Base-by-base conservation (phyloP, 2,329 filamentous ascomycete species). In the Cercospora sesami region DNA sequence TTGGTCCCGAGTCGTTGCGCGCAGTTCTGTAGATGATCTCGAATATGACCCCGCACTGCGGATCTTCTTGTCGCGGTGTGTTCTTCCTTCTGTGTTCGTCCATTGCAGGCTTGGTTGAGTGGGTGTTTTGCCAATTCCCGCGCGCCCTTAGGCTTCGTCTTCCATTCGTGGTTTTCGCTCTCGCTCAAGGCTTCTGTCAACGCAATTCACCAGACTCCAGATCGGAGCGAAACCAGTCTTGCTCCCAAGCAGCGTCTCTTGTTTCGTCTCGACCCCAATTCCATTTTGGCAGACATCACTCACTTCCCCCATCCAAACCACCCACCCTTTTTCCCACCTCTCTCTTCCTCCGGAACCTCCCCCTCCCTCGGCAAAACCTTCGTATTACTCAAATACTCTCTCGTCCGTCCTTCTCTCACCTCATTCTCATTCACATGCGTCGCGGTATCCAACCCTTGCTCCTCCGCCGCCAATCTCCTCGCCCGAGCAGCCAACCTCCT, bases 401-500 rank as follows among this genome's bases (percentile, higher is more conserved):
- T 55, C 53, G 48, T 58, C 53, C 31, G 18, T 2, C 60, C 63
- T 26, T 63, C 63, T 18, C 57, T 7, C 1, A 66, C 59, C 53
- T 65, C 63, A 18, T 63, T 28, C 60, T 66, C 58, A 63, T 64
- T 65, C 3, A 55, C 65, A 23, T 65, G 63, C 18, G 55, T 62
- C 18, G 31, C 23, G 1, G 23, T 39, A 30, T 61, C 57, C 31
- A 58, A 23, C 0, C 63, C 55, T 26, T 55, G 33, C 31, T 75
- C 73, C 60, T 78, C 77, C 65, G 78, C 74, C 69, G 81, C 79
- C 76, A 85, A 76, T 69, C 85, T 80, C 75, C 78, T 78, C 73
- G 83, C 83, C 71, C 84, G 81, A 63, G 81, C 79, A 63, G 80
- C 81, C 71, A 84, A 67, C 63, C 80, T 83, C 71, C 76, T 80